Conservation (phyloP, 768 basidiomycete species). For the Panus rudis region DNA sequence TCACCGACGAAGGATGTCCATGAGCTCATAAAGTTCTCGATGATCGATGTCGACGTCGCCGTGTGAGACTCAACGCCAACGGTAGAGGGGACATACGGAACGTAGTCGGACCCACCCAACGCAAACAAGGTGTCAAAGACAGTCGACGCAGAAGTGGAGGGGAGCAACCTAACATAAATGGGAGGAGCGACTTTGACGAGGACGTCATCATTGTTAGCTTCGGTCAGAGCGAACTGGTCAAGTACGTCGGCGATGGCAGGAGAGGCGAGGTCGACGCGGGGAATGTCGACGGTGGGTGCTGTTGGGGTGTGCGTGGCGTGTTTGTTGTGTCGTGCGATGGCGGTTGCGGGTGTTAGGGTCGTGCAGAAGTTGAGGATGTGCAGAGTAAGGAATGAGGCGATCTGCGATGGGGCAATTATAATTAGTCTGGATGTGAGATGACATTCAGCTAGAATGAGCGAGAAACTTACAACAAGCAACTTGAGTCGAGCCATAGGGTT, state of each 20-base stretch:
- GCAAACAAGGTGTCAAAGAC: no score
- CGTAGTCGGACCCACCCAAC: background rate
- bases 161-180: constrained; percentile 44
- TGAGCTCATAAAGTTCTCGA: constrained; percentile 83
- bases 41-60: constrained; percentile 10
- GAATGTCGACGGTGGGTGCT: constrained; percentile 23
- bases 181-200: constrained; percentile 60
- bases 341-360: constrained; percentile 70
- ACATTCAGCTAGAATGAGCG: no score
- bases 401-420: constrained; percentile 31
- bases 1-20: constrained; percentile 94
- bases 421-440: background rate
- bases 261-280: constrained; percentile 66
- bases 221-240: constrained; percentile 42
- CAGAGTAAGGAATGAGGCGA: constrained; percentile 84
- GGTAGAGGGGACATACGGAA: background rate
- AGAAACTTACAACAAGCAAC: constrained; percentile 72
- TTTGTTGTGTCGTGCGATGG: constrained; percentile 39
- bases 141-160: constrained; percentile 11
- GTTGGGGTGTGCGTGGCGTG: constrained; percentile 17
- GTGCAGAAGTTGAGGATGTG: constrained; percentile 92
- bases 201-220: constrained; percentile 25
- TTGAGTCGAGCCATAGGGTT: constrained; percentile 87
- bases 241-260: constrained; percentile 54
- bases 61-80: constrained; percentile 17